Percentiles rank a stretch among this genome's conserved stretches.
These are phyloP conservation scores for Lenwebbia sp. DNA, from an alignment of 345 rosid species.

Conservation along the genomic window DNA sequence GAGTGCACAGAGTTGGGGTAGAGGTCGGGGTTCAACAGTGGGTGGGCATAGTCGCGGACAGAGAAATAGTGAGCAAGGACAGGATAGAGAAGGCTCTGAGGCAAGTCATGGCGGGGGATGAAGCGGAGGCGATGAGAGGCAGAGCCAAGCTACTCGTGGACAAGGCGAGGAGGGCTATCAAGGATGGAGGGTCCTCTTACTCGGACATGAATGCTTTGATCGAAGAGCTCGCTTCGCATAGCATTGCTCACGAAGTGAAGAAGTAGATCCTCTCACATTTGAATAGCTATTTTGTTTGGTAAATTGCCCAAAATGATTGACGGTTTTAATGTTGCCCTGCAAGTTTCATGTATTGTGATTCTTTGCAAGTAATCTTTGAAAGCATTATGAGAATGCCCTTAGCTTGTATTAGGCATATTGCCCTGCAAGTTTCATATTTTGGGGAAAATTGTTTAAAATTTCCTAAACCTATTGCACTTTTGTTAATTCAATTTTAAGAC, in stretches of 20 bases:
- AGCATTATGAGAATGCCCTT: not conserved
- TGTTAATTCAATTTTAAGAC: too few relatives aligned
- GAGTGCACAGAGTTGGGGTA: conserved; percentile 25
- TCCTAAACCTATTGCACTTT: too few relatives aligned
- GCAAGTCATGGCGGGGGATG: conserved; percentile 22
- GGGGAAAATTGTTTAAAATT: too few relatives aligned
- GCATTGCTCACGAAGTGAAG: not conserved
- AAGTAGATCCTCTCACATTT: not conserved
- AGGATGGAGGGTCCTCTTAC: conserved; percentile 26
- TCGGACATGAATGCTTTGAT: conserved; percentile 14
- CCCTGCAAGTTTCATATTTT: too few relatives aligned
- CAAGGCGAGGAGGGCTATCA: conserved; percentile 18
- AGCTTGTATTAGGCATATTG: not conserved
- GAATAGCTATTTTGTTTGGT: not conserved
- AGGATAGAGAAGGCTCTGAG: conserved; percentile 22
- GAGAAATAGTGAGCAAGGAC: conserved; percentile 19
- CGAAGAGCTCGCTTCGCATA: conserved; percentile 1
- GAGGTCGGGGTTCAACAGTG: conserved; percentile 22
- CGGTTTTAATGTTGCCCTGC: not conserved
- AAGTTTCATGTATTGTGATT: not conserved
- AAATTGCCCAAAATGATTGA: too few relatives aligned
- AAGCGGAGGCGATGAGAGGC: conserved; percentile 13
- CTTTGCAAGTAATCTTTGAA: not conserved
- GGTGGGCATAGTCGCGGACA: conserved; percentile 1
- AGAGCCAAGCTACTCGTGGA: conserved; percentile 9